Conservation (phyloP, 148 eudicot species). For the Pharnaceum exiguum region DNA sequence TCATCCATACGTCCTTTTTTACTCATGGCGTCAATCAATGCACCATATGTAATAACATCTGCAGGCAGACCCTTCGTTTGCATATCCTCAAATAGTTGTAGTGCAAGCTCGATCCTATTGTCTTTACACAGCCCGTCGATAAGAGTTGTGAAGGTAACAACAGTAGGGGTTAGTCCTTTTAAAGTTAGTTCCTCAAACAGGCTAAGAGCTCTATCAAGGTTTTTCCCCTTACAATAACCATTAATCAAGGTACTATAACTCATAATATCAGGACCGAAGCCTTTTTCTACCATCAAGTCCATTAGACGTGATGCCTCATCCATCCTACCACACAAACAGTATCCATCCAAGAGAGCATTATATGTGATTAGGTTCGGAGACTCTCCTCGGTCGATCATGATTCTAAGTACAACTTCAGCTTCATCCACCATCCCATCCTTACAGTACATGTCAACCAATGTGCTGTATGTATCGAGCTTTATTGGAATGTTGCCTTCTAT, state of each 20-base stretch:
- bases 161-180: constrained; percentile 5
- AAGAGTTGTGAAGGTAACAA: constrained; percentile 5
- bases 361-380: constrained; percentile 7
- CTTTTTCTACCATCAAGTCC: constrained; percentile 5
- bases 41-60: background rate
- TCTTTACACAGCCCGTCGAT: constrained; percentile 14
- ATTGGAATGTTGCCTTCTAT: background rate
- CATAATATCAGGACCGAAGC: background rate
- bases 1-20: background rate
- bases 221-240: constrained; percentile 10
- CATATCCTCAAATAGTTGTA: constrained; percentile 1
- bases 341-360: constrained; percentile 14
- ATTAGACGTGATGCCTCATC: constrained; percentile 7
- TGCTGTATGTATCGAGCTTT: background rate
- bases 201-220: constrained; percentile 4
- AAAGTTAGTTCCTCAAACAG: background rate
- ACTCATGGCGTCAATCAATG: constrained; percentile 8
- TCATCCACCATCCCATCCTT: constrained; percentile 10
- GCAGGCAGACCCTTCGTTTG: background rate
- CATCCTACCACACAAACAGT: constrained; percentile 15
- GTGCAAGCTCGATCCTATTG: background rate
- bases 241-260: constrained; percentile 11
- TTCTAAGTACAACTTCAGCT: background rate
- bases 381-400: constrained; percentile 5
- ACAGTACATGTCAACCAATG: constrained; percentile 14